phyloP scores from a whole-genome alignment of 1,139 yeast genomes.

The Keqinozyma sinolaborantium region DNA sequence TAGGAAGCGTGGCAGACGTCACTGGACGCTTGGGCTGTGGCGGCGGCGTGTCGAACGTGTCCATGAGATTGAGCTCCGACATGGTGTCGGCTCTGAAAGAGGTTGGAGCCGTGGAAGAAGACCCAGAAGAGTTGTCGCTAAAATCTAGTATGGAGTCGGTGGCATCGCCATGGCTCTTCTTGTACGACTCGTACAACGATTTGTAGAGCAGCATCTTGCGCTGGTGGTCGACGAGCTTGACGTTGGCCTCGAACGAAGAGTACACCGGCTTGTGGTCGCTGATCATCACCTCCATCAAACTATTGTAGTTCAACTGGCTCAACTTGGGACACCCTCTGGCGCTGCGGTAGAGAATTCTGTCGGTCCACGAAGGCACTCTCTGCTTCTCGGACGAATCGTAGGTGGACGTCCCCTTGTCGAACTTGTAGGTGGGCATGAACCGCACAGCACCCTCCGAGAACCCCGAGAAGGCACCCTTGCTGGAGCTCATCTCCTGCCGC shows the following conservation, averaged over 20 bases:
- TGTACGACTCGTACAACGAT: slow-evolving; percentile 29
- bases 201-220: slow-evolving; percentile 28
- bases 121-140: slow-evolving; percentile 14
- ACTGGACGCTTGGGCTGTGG: slow-evolving; percentile 18
- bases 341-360: slow-evolving; percentile 62
- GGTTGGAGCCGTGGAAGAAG: slow-evolving; percentile 15
- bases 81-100: slow-evolving; percentile 25
- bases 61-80: slow-evolving; percentile 36
- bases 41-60: slow-evolving; percentile 22
- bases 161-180: slow-evolving; percentile 24
- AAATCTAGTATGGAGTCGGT: slow-evolving; percentile 4
- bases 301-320: slow-evolving; percentile 56
- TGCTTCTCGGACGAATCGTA: slow-evolving; percentile 92
- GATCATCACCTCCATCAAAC: slow-evolving; percentile 50
- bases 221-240: slow-evolving; percentile 54
- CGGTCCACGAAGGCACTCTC: slow-evolving; percentile 97
- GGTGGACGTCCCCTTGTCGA: slow-evolving; percentile 78
- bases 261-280: slow-evolving; percentile 94
- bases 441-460: slow-evolving; percentile 76
- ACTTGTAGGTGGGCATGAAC: slow-evolving; percentile 91
- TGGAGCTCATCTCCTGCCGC: slow-evolving; percentile 64
- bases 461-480: slow-evolving; percentile 78
- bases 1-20: slow-evolving; percentile 13
- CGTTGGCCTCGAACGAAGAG: slow-evolving; percentile 65
- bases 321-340: slow-evolving; percentile 44